phyloP scores from a whole-genome alignment of 257 asterid species.

The Nicotiana benthamiana region DNA sequence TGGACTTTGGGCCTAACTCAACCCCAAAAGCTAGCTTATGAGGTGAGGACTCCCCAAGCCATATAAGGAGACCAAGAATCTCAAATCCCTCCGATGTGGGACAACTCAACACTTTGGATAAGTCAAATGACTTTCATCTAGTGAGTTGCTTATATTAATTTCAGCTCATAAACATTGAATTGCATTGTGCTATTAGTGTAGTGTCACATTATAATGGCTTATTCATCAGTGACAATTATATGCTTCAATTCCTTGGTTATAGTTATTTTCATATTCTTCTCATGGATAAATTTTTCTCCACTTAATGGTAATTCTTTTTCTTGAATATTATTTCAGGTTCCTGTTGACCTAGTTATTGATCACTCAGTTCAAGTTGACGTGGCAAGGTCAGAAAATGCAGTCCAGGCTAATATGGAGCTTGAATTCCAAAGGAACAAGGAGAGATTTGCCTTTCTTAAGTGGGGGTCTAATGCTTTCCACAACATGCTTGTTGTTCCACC shows the following conservation, averaged over 20 bases:
- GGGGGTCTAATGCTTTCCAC: constrained; percentile 95
- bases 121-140: neutral
- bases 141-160: neutral
- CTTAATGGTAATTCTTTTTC: neutral
- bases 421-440: constrained; percentile 95
- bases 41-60: no score
- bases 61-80: no score
- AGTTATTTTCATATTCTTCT: neutral
- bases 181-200: neutral
- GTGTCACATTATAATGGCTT: neutral
- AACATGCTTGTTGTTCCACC: constrained; percentile 99
- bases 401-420: constrained; percentile 83
- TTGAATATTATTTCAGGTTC: constrained; percentile 49
- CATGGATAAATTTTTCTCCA: neutral
- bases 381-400: constrained; percentile 85
- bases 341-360: constrained; percentile 92
- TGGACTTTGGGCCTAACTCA: no score
- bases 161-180: neutral
- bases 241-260: neutral
- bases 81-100: no score
- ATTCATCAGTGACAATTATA: neutral
- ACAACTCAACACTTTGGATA: no score
- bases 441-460: constrained; percentile 93
- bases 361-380: constrained; percentile 98
- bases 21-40: no score